Percentiles rank a stretch among this genome's conserved stretches.
Conservation (phyloP, 2,329 filamentous ascomycete species). For the Davidsoniella australis region DNA sequence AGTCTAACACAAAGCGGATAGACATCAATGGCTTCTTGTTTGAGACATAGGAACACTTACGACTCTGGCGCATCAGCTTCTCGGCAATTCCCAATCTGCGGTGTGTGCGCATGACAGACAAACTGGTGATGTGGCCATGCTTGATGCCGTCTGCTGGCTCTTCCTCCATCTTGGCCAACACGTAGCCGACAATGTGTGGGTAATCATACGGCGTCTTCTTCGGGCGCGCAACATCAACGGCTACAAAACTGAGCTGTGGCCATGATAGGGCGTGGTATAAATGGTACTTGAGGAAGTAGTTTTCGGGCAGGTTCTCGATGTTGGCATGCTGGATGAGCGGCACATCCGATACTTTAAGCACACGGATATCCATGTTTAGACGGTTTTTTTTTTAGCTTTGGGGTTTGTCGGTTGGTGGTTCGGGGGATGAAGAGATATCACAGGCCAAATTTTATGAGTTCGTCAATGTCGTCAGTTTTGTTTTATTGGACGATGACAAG, state of each 20-base stretch:
- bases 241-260: constrained; percentile 93
- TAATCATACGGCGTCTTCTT: constrained; percentile 68
- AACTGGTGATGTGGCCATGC: constrained; percentile 89
- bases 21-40: too few species aligned
- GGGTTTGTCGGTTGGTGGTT: neutral
- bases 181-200: constrained; percentile 95
- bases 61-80: constrained; percentile 92
- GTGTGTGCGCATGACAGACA: constrained; percentile 95
- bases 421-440: neutral
- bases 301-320: constrained; percentile 96
- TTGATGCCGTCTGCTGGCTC: constrained; percentile 79
- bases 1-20: too few species aligned
- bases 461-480: constrained; percentile 5
- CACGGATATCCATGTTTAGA: constrained; percentile 64
- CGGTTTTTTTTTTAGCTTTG: neutral
- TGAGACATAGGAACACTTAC: constrained; percentile 33
- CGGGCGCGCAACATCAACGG: constrained; percentile 75
- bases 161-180: constrained; percentile 99
- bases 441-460: neutral
- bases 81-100: constrained; percentile 80
- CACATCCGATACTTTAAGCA: constrained; percentile 68
- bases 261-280: constrained; percentile 96
- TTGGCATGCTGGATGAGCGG: constrained; percentile 94
- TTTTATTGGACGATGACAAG: neutral
- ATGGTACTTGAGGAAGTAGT: constrained; percentile 99